Percentiles rank a stretch among this genome's conserved stretches.
These are phyloP conservation scores for Claviceps africana DNA, from an alignment of 2,329 filamentous ascomycete genomes.

Conservation along the genomic window DNA sequence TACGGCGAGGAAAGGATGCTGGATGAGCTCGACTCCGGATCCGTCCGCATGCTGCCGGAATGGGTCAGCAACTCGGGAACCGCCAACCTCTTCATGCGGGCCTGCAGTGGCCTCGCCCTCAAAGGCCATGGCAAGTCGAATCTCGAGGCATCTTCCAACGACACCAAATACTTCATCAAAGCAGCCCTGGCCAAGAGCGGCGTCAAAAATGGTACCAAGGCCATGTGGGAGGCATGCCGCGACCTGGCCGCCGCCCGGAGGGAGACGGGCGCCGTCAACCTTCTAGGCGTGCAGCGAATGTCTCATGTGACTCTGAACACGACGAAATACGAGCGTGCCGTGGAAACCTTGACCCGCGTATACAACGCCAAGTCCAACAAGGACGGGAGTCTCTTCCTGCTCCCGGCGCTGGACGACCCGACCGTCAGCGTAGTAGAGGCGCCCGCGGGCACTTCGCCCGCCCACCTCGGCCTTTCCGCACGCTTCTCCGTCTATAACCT, in stretches of 20 bases:
- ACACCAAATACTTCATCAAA: not conserved
- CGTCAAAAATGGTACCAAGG: not conserved
- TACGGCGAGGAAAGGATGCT: not conserved
- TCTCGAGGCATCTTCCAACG: not conserved
- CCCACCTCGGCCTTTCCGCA: not conserved
- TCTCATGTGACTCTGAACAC: not conserved
- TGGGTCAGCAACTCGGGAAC: constrained; percentile 1
- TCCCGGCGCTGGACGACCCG: not conserved
- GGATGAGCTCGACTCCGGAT: not conserved
- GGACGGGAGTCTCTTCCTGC: not conserved
- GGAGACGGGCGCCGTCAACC: not conserved
- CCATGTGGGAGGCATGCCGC: not conserved
- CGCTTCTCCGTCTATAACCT: not conserved
- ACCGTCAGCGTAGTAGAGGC: not conserved
- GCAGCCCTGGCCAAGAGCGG: not conserved
- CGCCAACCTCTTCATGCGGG: not conserved
- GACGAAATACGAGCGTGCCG: not conserved
- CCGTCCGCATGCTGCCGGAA: not conserved
- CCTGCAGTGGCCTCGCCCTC: not conserved
- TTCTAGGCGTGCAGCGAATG: not conserved
- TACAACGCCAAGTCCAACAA: not conserved
- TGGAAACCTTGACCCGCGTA: not conserved
- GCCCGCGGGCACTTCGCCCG: not conserved
- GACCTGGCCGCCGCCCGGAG: not conserved
- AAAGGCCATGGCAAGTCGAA: not conserved